Evolutionary conservation across 352 stramenopile species (phyloP).

Genomic region (Phytophthora ohioensis): DNA sequence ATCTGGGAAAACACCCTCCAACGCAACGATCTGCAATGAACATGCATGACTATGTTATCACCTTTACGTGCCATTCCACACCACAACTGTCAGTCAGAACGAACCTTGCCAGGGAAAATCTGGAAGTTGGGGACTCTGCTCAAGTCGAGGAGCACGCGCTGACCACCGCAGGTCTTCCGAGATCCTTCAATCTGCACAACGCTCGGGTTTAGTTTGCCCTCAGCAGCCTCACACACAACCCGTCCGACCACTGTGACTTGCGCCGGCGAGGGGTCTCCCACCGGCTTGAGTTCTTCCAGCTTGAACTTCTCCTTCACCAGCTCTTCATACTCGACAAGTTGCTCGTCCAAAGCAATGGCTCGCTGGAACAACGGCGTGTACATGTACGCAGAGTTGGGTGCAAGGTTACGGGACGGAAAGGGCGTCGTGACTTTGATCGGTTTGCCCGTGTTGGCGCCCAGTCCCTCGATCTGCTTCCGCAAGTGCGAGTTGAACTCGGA

Average conservation of each 20-base stretch:
- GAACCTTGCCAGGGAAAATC: conserved; percentile 86
- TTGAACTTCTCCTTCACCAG: conserved; percentile 72
- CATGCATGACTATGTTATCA: conserved; percentile 9
- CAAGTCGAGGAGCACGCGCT: conserved; percentile 82
- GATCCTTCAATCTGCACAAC: conserved; percentile 86
- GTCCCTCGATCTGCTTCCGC: conserved; percentile 55
- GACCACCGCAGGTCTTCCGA: conserved; percentile 82
- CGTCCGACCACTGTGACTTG: conserved; percentile 82
- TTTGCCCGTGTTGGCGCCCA: conserved; percentile 19
- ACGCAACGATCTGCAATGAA: conserved; percentile 69
- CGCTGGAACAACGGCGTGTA: conserved; percentile 86
- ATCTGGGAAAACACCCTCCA: conserved; percentile 81
- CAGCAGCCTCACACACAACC: conserved; percentile 85
- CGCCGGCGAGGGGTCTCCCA: conserved; percentile 79
- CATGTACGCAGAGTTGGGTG: conserved; percentile 76
- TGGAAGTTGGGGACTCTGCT: conserved; percentile 75
- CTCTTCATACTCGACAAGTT: conserved; percentile 82
- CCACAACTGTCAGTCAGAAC: neutral
- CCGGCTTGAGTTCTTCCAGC: conserved; percentile 66
- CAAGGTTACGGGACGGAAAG: conserved; percentile 72
- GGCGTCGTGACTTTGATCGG: conserved; percentile 44
- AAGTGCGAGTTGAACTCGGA: conserved; percentile 84
- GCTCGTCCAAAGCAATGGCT: conserved; percentile 78
- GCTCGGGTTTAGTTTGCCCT: conserved; percentile 86
- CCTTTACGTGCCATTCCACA: neutral